Base-by-base conservation (phyloP, 768 basidiomycete species). In the Chlorophyllum brunneum region DNA sequence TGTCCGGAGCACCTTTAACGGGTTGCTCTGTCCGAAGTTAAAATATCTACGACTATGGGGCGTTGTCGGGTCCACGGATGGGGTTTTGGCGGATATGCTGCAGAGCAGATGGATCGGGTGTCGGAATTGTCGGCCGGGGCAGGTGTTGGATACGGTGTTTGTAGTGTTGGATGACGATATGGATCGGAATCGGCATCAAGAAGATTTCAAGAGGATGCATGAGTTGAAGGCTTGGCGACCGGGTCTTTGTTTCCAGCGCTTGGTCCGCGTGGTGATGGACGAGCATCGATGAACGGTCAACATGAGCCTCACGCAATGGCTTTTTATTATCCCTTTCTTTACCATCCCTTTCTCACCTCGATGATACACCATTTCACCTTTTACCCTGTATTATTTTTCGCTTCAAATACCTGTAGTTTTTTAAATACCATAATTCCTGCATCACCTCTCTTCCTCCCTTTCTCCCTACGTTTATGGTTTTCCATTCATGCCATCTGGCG, bases 71-170 rank as follows among this genome's bases (percentile, higher is more conserved):
- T 57, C 62, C 1, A 51, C 60, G 5, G 67, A 65, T 44, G 67
- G 65, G 1, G 54, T 61, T 1, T 54, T 68, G 5, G 61, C 64
- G 1, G 61, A 64, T 50, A 68, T 68, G 67, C 47, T 68, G 9
- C 55, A 62, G 48, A 66, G 64, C 16, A 52, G 63, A 11, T 65
- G 63, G 62, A 53, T 36, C 15, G 48, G 54, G 10, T 48, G 30
- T 27, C 40, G 44, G 34, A 54, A 54, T n/a, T 54, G 54, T 18
- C 58, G 53, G 5, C 31, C 44, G 2, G 53, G 27, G 11, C 33
- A 40, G 49, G 48, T 63, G 20, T 54, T 54, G 38, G 53, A 58
- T 4, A 54, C 44, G 2, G 56, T 54, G 13, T 54, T 66, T 39
- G 41, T 58, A 18, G 51, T 53, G 8, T n/a, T 53, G 51, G 51